Evolutionary conservation across 169 alveolate genomes (phyloP), one percentile per base, ranked within the genome.

Genomic region (Cryptosporidium sp.): DNA sequence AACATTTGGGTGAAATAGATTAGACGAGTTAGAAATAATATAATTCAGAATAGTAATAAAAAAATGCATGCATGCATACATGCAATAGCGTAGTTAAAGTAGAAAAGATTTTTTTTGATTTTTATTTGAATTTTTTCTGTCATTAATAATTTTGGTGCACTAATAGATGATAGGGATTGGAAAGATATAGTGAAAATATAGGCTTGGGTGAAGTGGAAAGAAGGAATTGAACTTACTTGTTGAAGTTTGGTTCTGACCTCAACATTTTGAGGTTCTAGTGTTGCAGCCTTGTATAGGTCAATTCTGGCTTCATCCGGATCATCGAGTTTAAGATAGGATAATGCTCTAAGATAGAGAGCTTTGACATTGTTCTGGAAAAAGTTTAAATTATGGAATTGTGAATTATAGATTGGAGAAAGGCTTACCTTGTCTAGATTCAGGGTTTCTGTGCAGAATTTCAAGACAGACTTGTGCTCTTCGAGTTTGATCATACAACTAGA

Each of bases 331-430:
- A 80, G 48, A 23, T 80, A 26, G 1, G 89, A 58, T 5, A 41
- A n/a, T 37, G 89, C 89, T 62, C 89, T 80, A 14, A 80, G n/a
- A 62, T 80, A 80, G 12, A 80, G 26, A 23, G 89, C 89, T 37
- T 80, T 80, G 55, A 80, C 65, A 41, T 80, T 80, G n/a, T 80
- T 26, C 89, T 80, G 37, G 0, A 23, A 33, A 45, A 39, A 16
- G 45, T 45, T n/a, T 3, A 58, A 14, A n/a, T 74, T 23, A 16
- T 0, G 52, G 58, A 16, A 16, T 23, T 0, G 48, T 43, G 48
- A 29, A n/a, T n/a, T 41, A 21, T 2, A 43, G 18, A 41, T 9
- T 35, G 0, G 21, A 23, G 18, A 14, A 29, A 0, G 12, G n/a
- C 86, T 55, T 61, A 80, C 89, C 37, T 80, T 80, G 35, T 80